These are phyloP conservation scores for Penicillium decumbens DNA, from an alignment of 2,329 filamentous ascomycete genomes.

Conservation along the genomic window DNA sequence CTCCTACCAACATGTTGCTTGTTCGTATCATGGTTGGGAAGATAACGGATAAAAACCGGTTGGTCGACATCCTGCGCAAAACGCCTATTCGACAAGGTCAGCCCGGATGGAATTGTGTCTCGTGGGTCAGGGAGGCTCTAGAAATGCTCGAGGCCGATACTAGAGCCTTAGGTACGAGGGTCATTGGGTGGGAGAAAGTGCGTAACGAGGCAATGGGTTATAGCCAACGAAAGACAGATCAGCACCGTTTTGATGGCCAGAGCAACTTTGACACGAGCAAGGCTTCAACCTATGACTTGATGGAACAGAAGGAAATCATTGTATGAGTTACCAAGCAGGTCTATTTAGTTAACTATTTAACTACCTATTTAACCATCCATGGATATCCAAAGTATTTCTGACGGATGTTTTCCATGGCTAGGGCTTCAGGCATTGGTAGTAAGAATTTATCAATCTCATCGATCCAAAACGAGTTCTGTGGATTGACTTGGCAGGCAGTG, in stretches of 20 bases:
- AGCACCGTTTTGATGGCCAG: slow-evolving; percentile 42
- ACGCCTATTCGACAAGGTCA: slow-evolving; percentile 30
- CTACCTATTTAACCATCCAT: too few relatives aligned
- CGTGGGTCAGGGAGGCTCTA: slow-evolving; percentile 44
- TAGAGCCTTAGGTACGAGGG: slow-evolving; percentile 32
- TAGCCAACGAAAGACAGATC: slow-evolving; percentile 36
- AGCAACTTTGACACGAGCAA: slow-evolving; percentile 29
- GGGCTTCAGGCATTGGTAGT: slow-evolving; percentile 34
- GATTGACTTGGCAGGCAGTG: slow-evolving; percentile 40
- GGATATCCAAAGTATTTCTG: slow-evolving; percentile 35
- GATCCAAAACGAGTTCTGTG: slow-evolving; percentile 37
- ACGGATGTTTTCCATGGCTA: slow-evolving; percentile 40
- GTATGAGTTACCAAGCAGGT: background rate
- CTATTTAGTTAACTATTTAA: background rate
- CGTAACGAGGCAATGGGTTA: slow-evolving; percentile 40
- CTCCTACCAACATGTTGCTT: slow-evolving; percentile 27
- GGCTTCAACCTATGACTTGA: background rate
- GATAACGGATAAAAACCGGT: slow-evolving; percentile 25
- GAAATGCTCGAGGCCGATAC: slow-evolving; percentile 25
- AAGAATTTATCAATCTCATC: slow-evolving; percentile 42
- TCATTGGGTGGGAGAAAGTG: slow-evolving; percentile 34
- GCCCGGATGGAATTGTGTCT: slow-evolving; percentile 43
- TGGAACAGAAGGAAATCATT: slow-evolving; percentile 1
- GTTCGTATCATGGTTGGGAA: slow-evolving; percentile 34
- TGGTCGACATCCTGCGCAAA: slow-evolving; percentile 28